Percentiles rank a stretch among this genome's conserved stretches.
These are phyloP conservation scores for Amanita rubescens DNA, from an alignment of 768 basidiomycete species.

Conservation along the genomic window DNA sequence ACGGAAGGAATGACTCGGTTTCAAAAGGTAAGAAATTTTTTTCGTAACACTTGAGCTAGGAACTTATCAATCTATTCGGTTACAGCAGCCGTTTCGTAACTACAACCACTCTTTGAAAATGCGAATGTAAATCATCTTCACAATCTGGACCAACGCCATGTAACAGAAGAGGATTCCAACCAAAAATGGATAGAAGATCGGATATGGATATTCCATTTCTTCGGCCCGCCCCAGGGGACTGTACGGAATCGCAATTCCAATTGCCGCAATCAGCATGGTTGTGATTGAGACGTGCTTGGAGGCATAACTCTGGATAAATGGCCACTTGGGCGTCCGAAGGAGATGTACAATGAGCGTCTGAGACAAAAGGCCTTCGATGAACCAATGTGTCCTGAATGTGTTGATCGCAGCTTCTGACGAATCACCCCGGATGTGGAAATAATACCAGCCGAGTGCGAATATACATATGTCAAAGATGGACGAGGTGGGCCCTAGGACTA, in stretches of 20 bases:
- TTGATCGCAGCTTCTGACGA: constrained; percentile 22
- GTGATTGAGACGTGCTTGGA: not conserved
- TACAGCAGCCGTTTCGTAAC: not conserved
- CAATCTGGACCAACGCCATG: not conserved
- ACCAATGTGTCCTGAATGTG: constrained; percentile 27
- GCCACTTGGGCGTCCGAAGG: constrained; percentile 1
- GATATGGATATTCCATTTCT: not conserved
- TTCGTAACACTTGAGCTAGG: not conserved
- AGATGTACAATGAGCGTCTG: constrained; percentile 15
- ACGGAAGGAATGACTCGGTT: no score
- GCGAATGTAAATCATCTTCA: not conserved
- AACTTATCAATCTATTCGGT: no score
- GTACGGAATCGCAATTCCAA: not conserved
- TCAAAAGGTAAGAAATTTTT: no score
- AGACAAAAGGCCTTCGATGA: constrained; percentile 27
- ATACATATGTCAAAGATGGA: constrained; percentile 28
- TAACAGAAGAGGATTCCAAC: not conserved
- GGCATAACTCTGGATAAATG: not conserved
- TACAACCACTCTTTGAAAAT: not conserved
- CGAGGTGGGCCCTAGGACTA: constrained; percentile 27
- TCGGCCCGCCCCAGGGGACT: not conserved
- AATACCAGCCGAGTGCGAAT: constrained; percentile 25
- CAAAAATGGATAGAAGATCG: not conserved
- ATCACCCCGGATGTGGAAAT: constrained; percentile 21
- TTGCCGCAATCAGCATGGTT: not conserved